A percentile compares a stretch with the other conserved stretches of the same genome.
Evolutionary conservation across 2,329 filamentous ascomycete genomes (phyloP).

Genomic region (Fusarium dlaminii): DNA sequence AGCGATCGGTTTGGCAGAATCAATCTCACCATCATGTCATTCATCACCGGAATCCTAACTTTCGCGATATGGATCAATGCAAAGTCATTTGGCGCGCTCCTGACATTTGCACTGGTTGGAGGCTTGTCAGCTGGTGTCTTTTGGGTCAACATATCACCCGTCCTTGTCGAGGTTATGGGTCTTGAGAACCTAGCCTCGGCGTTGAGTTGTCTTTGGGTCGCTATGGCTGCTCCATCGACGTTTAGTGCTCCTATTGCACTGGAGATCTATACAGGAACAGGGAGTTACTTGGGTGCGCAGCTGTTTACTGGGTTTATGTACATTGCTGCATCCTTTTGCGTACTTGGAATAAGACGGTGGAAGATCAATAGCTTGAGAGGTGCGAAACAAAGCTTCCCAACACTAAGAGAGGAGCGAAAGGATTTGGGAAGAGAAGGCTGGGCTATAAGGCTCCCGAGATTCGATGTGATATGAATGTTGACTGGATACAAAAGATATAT

Average conservation of each 20-base stretch:
- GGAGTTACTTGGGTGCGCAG: constrained; percentile 22
- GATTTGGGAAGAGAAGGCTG: neutral
- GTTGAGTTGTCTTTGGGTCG: constrained; percentile 22
- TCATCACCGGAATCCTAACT: neutral
- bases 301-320: constrained; percentile 21
- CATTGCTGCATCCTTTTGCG: neutral
- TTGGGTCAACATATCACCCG: constrained; percentile 16
- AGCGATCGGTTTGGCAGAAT: constrained; percentile 66
- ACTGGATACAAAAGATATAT: no score
- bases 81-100: constrained; percentile 6
- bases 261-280: constrained; percentile 8
- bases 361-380: neutral
- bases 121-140: constrained; percentile 12
- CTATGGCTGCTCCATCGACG: constrained; percentile 2
- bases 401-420: neutral
- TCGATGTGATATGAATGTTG: neutral
- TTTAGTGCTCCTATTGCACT: constrained; percentile 26
- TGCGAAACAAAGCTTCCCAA: fast-evolving
- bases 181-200: constrained; percentile 10
- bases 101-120: neutral
- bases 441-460: neutral
- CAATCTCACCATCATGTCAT: constrained; percentile 68
- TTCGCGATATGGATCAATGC: constrained; percentile 22
- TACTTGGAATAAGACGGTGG: neutral
- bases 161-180: constrained; percentile 16